Evolutionary conservation across 257 asterid genomes (phyloP).

Genomic region (Verbascum thapsus): DNA sequence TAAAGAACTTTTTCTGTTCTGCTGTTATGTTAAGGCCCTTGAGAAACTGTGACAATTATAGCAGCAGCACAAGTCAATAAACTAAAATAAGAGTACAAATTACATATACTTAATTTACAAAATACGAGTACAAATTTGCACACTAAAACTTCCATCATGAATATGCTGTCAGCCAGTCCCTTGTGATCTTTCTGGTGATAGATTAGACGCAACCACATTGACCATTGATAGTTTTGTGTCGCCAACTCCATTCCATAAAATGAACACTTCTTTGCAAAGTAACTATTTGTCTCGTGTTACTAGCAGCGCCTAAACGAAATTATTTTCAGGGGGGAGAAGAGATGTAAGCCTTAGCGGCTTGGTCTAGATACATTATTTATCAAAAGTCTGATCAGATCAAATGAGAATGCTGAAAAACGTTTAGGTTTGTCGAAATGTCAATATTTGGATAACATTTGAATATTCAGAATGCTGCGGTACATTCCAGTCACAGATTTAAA

Average conservation of each 20-base stretch:
- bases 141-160: conserved; percentile 16
- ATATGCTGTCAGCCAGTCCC: conserved; percentile 16
- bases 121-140: too few relatives aligned
- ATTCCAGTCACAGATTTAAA: conserved; percentile 21
- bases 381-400: conserved; percentile 17
- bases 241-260: neutral
- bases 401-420: neutral
- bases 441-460: conserved; percentile 3
- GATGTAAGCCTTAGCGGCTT: neutral
- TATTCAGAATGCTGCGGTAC: conserved; percentile 4
- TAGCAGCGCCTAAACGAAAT: conserved; percentile 12
- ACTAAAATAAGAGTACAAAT: neutral
- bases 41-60: conserved; percentile 59
- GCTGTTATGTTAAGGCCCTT: conserved; percentile 80
- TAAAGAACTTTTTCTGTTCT: conserved; percentile 76
- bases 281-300: conserved; percentile 13
- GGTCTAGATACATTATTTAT: neutral
- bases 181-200: neutral
- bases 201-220: conserved; percentile 12
- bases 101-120: too few relatives aligned
- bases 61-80: conserved; percentile 30
- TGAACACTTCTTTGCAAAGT: neutral
- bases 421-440: neutral
- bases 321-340: neutral
- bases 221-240: conserved; percentile 9